Evolutionary conservation across 2,329 filamentous ascomycete genomes (phyloP).

Genomic region (Microsporum ferrugineum): DNA sequence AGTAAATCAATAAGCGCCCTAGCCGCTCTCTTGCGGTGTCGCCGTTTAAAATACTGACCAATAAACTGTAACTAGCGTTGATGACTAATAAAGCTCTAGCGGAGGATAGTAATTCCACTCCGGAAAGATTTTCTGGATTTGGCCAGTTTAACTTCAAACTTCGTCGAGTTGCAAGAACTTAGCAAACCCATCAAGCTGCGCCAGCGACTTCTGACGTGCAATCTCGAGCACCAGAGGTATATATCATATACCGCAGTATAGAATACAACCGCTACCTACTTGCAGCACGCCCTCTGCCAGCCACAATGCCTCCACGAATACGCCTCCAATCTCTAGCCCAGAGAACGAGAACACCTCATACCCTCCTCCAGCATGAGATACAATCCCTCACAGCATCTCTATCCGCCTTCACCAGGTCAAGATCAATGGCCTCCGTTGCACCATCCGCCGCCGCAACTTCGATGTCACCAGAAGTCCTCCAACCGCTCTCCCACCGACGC

Average conservation of each 20-base stretch:
- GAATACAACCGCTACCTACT: not conserved
- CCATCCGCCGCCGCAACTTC: slow-evolving; percentile 22
- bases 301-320: slow-evolving; percentile 45
- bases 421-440: slow-evolving; percentile 27
- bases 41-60: no score
- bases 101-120: not conserved
- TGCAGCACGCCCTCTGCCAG: not conserved
- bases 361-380: slow-evolving; percentile 21
- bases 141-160: not conserved
- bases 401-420: not conserved
- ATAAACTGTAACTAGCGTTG: not conserved
- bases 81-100: not conserved
- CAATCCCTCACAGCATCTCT: slow-evolving; percentile 7
- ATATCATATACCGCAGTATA: not conserved
- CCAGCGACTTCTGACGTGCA: not conserved
- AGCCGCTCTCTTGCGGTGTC: no score
- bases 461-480: slow-evolving; percentile 36
- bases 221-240: not conserved
- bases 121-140: not conserved
- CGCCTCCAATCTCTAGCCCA: slow-evolving; percentile 27
- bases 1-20: no score
- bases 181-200: not conserved
- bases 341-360: slow-evolving; percentile 21
- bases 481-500: slow-evolving; percentile 78
- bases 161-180: not conserved